A percentile compares a stretch with the other conserved stretches of the same genome.
Evolutionary conservation across 257 asterid species (phyloP).

Genomic region (Salvia rosmarinus): DNA sequence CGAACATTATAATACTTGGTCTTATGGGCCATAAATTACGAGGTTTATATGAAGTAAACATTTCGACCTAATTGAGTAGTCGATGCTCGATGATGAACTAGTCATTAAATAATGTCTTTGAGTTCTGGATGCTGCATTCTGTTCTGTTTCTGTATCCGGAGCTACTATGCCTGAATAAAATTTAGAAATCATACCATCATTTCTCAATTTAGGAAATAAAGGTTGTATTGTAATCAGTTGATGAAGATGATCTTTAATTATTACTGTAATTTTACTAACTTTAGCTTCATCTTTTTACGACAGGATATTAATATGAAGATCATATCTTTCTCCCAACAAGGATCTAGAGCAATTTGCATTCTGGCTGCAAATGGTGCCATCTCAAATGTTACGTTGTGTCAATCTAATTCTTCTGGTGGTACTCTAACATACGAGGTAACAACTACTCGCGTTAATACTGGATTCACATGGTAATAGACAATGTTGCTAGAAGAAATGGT

Average conservation of each 20-base stretch:
- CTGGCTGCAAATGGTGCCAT: constrained; percentile 86
- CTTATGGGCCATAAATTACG: too few relatives aligned
- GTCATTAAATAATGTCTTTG: neutral
- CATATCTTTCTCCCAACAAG: constrained; percentile 87
- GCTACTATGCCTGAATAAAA: neutral
- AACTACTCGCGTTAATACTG: neutral
- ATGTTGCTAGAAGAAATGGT: neutral
- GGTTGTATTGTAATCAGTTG: neutral
- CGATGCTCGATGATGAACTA: neutral
- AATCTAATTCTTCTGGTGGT: constrained; percentile 86
- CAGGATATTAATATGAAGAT: constrained; percentile 91
- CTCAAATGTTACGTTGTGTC: constrained; percentile 89
- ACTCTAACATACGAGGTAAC: constrained; percentile 88
- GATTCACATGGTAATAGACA: neutral
- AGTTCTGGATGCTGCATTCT: neutral
- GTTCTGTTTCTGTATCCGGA: neutral
- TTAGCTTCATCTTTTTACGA: constrained; percentile 13
- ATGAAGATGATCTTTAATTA: neutral
- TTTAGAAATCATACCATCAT: neutral
- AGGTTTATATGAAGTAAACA: neutral
- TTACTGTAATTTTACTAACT: neutral
- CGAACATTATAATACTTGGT: neutral
- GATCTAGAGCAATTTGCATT: constrained; percentile 82
- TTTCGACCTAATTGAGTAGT: neutral
- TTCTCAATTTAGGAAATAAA: neutral